Evolutionary conservation across 2,329 filamentous ascomycete genomes (phyloP).

Genomic region (Neopestalotiopsis rosae): DNA sequence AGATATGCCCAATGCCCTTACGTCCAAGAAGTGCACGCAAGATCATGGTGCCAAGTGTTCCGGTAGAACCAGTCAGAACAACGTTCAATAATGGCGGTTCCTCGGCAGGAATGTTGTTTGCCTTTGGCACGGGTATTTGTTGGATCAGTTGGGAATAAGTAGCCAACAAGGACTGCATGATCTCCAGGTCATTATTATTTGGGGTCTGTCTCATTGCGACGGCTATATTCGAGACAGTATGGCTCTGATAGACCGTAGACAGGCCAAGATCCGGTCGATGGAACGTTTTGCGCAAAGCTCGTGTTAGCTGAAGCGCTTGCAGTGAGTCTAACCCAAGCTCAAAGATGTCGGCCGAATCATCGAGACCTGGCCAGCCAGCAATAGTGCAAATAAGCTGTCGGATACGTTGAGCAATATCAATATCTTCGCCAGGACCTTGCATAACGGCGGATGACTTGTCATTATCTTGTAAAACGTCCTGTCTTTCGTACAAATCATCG

Average conservation of each 20-base stretch:
- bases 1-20: conserved; percentile 26
- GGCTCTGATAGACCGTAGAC: conserved; percentile 24
- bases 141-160: conserved; percentile 17
- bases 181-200: conserved; percentile 14
- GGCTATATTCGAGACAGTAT: conserved; percentile 23
- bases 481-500: conserved; percentile 27
- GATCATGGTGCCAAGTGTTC: conserved; percentile 29
- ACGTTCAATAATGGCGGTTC: conserved; percentile 19
- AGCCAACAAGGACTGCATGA: conserved; percentile 17
- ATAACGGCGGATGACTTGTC: not conserved
- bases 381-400: not conserved
- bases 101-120: not conserved
- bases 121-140: not conserved
- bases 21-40: conserved; percentile 26
- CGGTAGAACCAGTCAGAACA: conserved; percentile 34
- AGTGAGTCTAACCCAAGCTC: conserved; percentile 24
- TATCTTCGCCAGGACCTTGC: not conserved
- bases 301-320: conserved; percentile 19
- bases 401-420: not conserved
- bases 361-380: not conserved
- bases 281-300: conserved; percentile 17
- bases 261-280: conserved; percentile 14
- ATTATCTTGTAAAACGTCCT: not conserved
- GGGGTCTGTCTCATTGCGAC: conserved; percentile 17
- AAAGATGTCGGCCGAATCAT: conserved; percentile 19